Evolutionary conservation across 768 basidiomycete genomes (phyloP).

Genomic region (Tylopilus subfusipes): DNA sequence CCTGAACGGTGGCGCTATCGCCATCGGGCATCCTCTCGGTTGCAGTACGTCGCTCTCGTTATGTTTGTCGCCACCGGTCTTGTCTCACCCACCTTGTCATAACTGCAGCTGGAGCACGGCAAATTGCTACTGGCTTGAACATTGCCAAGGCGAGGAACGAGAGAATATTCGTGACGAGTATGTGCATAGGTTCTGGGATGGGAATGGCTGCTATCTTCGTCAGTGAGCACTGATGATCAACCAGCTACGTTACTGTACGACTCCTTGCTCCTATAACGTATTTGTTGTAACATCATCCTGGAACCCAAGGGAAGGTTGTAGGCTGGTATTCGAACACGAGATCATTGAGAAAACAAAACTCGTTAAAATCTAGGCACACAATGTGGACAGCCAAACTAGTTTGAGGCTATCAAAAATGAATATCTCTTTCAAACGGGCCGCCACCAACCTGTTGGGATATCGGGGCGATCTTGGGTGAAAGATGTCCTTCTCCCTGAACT

Average conservation of each 20-base stretch:
- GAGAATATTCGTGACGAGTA: constrained; percentile 82
- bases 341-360: neutral
- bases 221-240: constrained; percentile 60
- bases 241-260: neutral
- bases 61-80: neutral
- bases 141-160: constrained; percentile 74
- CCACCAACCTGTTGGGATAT: constrained; percentile 41
- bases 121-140: constrained; percentile 80
- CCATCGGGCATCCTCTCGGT: constrained; percentile 85
- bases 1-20: constrained; percentile 84
- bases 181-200: constrained; percentile 92
- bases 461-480: constrained; percentile 70
- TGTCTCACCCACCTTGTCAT: constrained; percentile 5
- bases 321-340: too few relatives aligned
- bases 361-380: too few relatives aligned
- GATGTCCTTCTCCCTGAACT: constrained; percentile 54
- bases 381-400: too few relatives aligned
- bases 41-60: constrained; percentile 54
- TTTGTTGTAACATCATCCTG: neutral
- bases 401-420: neutral
- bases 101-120: constrained; percentile 69
- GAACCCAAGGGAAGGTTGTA: neutral
- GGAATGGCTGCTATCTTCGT: constrained; percentile 88
- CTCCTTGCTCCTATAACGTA: neutral
- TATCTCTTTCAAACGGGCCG: constrained; percentile 68